phyloP scores from a whole-genome alignment of 2,329 filamentous ascomycete genomes.

The Karstenula rhodostoma region DNA sequence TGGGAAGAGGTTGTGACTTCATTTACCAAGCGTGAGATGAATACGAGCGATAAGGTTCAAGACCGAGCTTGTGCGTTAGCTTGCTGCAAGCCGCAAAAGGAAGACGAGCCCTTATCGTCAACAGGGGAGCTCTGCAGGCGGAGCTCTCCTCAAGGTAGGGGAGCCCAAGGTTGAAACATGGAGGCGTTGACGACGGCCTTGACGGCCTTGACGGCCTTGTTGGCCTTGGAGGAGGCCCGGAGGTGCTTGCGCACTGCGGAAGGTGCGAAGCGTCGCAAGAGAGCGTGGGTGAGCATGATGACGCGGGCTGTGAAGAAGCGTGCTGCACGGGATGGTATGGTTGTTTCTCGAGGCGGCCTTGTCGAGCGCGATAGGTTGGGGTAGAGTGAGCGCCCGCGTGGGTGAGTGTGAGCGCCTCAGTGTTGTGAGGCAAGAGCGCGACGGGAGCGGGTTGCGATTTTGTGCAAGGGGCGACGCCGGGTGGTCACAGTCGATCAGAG shows the following conservation, averaged over 20 bases:
- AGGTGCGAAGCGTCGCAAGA: not conserved
- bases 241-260: not conserved
- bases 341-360: not conserved
- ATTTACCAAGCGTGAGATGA: not conserved
- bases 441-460: not conserved
- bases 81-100: slow-evolving; percentile 1
- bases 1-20: not conserved
- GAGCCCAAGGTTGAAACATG: not conserved
- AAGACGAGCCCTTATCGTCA: not conserved
- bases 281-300: not conserved
- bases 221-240: not conserved
- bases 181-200: not conserved
- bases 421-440: not conserved
- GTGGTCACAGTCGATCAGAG: not conserved
- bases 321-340: not conserved
- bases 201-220: too few relatives aligned
- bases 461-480: not conserved
- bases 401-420: not conserved
- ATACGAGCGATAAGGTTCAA: not conserved
- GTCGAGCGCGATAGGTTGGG: not conserved
- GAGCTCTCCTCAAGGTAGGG: not conserved
- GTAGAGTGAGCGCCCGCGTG: not conserved
- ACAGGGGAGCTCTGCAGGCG: not conserved
- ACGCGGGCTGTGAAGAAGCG: not conserved
- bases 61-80: not conserved